A percentile compares a stretch with the other conserved stretches of the same genome.
Conservation (phyloP, 768 basidiomycete species). For the Pilatotrama ljubarskyi region DNA sequence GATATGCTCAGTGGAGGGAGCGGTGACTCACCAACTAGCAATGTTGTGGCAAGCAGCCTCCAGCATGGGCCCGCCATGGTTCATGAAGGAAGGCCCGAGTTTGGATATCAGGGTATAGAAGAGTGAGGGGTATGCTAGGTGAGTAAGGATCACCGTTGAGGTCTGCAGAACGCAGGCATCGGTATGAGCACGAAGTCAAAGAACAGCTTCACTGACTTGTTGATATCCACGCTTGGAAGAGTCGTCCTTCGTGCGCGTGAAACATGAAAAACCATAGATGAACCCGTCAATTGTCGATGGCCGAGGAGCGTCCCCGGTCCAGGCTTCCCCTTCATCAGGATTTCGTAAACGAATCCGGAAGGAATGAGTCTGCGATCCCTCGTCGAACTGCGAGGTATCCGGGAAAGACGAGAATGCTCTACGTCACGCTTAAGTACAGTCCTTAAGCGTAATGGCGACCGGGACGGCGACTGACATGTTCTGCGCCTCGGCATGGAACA, state of each 20-base stretch:
- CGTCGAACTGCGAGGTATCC: constrained; percentile 82
- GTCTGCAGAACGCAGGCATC: constrained; percentile 43
- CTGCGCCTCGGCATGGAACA: constrained; percentile 69
- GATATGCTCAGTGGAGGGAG: neutral
- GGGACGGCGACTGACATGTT: constrained; percentile 66
- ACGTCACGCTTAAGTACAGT: constrained; percentile 2
- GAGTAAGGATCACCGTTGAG: constrained; percentile 79
- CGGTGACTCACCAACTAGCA: constrained; percentile 67
- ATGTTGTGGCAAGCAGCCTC: constrained; percentile 88
- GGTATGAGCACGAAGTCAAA: neutral
- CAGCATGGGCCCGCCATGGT: constrained; percentile 76
- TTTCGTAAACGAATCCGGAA: constrained; percentile 70
- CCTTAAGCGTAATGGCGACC: neutral
- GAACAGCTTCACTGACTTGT: constrained; percentile 49
- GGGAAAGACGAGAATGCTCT: constrained; percentile 94
- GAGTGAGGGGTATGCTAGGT: constrained; percentile 78
- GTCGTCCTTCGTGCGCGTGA: constrained; percentile 67
- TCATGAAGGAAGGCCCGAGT: constrained; percentile 73
- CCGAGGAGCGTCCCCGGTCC: constrained; percentile 22
- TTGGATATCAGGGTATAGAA: constrained; percentile 67
- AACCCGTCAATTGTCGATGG: constrained; percentile 58
- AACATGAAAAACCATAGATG: constrained; percentile 77
- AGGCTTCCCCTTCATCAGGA: constrained; percentile 22
- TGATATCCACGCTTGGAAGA: constrained; percentile 76
- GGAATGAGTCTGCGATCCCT: constrained; percentile 82